Evolutionary conservation across 2,329 filamentous ascomycete genomes (phyloP), one percentile per base, ranked within the genome.

Genomic region (Aspergillus pseudoglaucus): DNA sequence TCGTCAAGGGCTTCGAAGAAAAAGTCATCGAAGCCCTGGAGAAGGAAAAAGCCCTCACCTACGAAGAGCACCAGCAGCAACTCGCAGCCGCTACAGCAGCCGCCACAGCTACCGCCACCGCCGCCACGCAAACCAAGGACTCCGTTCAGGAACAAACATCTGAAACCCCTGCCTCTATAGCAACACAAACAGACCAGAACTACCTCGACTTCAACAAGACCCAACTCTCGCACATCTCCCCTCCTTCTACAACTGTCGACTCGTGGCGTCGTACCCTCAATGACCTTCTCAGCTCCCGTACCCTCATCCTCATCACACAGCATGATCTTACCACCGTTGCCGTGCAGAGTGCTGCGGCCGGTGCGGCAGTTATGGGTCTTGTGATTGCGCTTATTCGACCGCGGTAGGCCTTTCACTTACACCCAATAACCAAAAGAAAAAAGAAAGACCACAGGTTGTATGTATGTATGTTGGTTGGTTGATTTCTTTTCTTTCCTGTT

Each of bases 1-100:
- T 98, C 52, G 88, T 97, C 49, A 82, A 79, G 57, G 90, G 87
- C 20, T 88, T 93, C 58, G 87, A 89, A 55, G 85, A 88, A 59
- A 84, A 90, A 67, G 85, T 90, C 48, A 76, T 79, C 53, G 78
- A 80, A 57, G 82, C 83, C 2, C 65, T 88, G 45, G 85, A 88
- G 60, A 85, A 88, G 65, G 82, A 85, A 70, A 78, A 81, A 35
- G 72, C 47, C 10, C 37, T 39, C 15, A 20, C 10, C n/a, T 35
- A 30, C 25, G 25, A 30, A 30, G 25, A 30, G 25, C 18, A 39
- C 35, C 35, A 39, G n/a, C 38, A 41, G 14, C 12, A 20, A 41
- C 38, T 14, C n/a, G 17, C n/a, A 45, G 33, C 33, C 2, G 33
- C 33, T 35, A 17, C 33, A 35, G 33, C 33, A n/a, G 33, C 33